phyloP scores from a whole-genome alignment of 352 stramenopile species.

The Phytopythium sindhum region DNA sequence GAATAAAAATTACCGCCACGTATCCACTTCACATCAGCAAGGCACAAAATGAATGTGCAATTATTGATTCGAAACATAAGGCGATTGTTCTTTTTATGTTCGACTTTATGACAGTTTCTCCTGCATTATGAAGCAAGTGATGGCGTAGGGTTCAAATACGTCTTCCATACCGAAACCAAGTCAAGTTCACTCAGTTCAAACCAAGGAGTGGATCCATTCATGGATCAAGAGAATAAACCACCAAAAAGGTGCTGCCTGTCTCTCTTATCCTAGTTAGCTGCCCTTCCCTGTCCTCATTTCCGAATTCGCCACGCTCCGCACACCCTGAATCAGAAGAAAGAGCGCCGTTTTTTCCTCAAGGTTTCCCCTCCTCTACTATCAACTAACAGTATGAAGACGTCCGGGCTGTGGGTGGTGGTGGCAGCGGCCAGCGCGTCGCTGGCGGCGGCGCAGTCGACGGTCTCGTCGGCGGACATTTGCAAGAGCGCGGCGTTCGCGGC shows the following conservation, averaged over 20 bases:
- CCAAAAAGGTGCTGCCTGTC: neutral
- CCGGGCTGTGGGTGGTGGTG: conserved; percentile 12
- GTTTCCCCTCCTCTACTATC: neutral
- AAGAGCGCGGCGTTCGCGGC: conserved; percentile 48
- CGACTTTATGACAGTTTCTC: neutral
- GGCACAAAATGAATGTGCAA: neutral
- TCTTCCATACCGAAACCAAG: neutral
- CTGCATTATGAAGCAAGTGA: neutral
- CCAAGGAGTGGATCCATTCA: neutral
- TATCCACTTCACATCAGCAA: too few relatives aligned
- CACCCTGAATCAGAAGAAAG: neutral
- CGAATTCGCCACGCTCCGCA: neutral
- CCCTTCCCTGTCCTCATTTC: neutral
- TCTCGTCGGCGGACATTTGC: conserved; percentile 37
- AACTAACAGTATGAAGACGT: conserved; percentile 4
- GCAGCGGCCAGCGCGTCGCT: neutral
- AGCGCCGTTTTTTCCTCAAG: neutral
- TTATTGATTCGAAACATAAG: neutral
- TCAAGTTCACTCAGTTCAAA: neutral
- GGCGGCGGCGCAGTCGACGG: conserved; percentile 7
- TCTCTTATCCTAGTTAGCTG: too few relatives aligned
- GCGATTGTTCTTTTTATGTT: neutral
- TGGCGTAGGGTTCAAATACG: neutral
- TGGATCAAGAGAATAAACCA: neutral
- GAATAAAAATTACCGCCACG: too few relatives aligned